Conservation (phyloP, 1,284 basidiomycete genomes). For the Cryptococcus hybrid region DNA sequence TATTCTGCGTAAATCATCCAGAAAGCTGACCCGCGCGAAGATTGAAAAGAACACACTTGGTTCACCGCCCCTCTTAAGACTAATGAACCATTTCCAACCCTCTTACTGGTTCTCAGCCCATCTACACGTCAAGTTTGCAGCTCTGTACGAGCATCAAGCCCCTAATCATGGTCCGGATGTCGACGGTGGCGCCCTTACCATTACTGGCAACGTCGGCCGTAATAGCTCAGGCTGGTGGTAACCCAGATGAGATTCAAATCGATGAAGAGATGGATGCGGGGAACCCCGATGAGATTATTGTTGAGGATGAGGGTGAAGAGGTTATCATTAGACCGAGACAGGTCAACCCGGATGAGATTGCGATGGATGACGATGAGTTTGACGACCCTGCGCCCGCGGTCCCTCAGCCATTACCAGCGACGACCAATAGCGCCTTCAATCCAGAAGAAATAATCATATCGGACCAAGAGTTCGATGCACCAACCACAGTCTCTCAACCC, state of each 20-base stretch:
- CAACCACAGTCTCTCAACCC: neutral
- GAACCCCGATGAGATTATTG: neutral
- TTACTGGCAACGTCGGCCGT: neutral
- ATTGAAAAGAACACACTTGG: constrained; percentile 71
- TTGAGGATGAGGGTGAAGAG: neutral
- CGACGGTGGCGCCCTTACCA: neutral
- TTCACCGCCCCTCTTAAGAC: constrained; percentile 80
- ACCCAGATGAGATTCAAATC: constrained; percentile 70
- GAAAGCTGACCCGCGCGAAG: constrained; percentile 15
- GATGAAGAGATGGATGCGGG: constrained; percentile 50
- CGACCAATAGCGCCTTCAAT: neutral
- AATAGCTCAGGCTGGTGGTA: constrained; percentile 29
- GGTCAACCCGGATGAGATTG: constrained; percentile 63
- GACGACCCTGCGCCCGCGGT: constrained; percentile 11
- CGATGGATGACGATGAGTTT: constrained; percentile 50
- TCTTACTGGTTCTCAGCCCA: constrained; percentile 97
- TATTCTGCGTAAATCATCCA: neutral
- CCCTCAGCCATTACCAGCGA: neutral
- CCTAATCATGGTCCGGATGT: constrained; percentile 1
- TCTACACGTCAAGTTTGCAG: constrained; percentile 80
- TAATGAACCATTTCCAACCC: constrained; percentile 73
- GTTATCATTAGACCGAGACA: constrained; percentile 47
- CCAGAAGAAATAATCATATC: neutral
- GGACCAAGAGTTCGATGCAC: neutral
- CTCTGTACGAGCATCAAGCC: constrained; percentile 58